phyloP scores from a whole-genome alignment of 805 yeast species.

The Candida railenensis region DNA sequence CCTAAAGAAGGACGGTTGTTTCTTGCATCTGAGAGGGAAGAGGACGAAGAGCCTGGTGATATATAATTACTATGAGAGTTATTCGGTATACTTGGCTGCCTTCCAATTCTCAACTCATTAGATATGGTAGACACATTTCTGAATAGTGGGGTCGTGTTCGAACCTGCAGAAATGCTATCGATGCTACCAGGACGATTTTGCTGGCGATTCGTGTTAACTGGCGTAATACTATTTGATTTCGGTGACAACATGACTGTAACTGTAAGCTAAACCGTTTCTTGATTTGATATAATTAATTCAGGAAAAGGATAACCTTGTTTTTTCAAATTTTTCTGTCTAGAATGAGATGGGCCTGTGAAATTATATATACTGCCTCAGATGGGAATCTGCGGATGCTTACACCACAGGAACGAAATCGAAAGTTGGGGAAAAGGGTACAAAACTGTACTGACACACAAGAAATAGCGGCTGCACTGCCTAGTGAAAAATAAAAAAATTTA shows the following conservation, averaged over 20 bases:
- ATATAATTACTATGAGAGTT: background rate
- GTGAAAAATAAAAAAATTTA: background rate
- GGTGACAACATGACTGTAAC: constrained; percentile 3
- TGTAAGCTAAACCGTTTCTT: background rate
- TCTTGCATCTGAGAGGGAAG: constrained; percentile 7
- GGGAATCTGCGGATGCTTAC: background rate
- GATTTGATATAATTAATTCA: background rate
- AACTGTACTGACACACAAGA: background rate
- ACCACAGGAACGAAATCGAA: background rate
- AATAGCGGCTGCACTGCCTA: background rate
- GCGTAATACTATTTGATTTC: constrained; percentile 1
- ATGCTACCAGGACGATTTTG: background rate
- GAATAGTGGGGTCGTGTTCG: background rate
- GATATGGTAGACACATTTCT: constrained; percentile 10
- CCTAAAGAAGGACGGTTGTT: constrained; percentile 7
- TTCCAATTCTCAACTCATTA: constrained; percentile 12
- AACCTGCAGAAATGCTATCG: background rate
- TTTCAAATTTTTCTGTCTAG: background rate
- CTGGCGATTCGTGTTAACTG: background rate
- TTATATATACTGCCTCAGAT: background rate
- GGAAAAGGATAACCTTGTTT: too few species aligned
- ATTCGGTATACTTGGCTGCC: constrained; percentile 2
- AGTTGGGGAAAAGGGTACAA: background rate
- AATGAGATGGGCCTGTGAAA: background rate
- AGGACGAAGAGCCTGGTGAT: constrained; percentile 5